Percentiles rank a stretch among this genome's conserved stretches.
Evolutionary conservation across 73 alveolate species (phyloP).

Genomic region (Blepharisma japonicum): DNA sequence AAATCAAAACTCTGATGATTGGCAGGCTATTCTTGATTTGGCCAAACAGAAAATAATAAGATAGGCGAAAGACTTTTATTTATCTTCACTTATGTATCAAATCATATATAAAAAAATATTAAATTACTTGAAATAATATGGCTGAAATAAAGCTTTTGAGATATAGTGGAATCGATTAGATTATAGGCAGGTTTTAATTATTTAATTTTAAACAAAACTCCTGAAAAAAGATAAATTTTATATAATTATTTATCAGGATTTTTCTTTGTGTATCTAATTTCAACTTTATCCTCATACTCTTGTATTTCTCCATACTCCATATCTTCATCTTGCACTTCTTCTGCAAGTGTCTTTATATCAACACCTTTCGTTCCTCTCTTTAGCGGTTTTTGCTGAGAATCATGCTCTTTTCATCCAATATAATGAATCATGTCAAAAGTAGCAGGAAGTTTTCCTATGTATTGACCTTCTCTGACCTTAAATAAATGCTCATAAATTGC

Average conservation of each 20-base stretch:
- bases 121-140: too few relatives aligned
- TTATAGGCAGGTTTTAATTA: too few relatives aligned
- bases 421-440: constrained; percentile 50
- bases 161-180: too few relatives aligned
- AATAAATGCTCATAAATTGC: constrained; percentile 47
- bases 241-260: background rate
- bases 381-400: constrained; percentile 37
- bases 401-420: constrained; percentile 58
- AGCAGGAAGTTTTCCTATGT: constrained; percentile 25
- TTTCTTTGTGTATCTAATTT: background rate
- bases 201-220: too few relatives aligned
- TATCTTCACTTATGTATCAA: too few relatives aligned
- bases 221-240: too few relatives aligned
- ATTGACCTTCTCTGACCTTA: constrained; percentile 31
- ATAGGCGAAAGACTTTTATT: too few relatives aligned
- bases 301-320: constrained; percentile 7
- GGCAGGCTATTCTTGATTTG: too few relatives aligned
- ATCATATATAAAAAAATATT: too few relatives aligned
- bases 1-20: too few relatives aligned
- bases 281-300: background rate
- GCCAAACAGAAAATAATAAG: too few relatives aligned
- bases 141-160: too few relatives aligned
- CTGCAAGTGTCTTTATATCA: constrained; percentile 24
- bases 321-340: constrained; percentile 8
- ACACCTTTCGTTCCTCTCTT: constrained; percentile 34